Conservation (phyloP, 768 basidiomycete genomes). For the Nidularia pulvinata region DNA sequence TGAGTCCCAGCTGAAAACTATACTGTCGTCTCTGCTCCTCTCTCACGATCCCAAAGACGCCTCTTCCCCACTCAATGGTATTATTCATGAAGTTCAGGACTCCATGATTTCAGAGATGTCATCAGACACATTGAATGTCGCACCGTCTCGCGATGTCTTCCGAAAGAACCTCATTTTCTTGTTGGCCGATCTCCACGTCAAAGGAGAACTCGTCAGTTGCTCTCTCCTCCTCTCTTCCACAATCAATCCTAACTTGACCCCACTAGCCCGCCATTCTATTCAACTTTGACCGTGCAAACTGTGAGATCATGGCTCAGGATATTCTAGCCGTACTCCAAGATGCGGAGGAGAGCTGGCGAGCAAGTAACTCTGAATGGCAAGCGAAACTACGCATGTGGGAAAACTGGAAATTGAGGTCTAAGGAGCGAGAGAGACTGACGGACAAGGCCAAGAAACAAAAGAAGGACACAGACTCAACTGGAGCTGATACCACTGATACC, state of each 20-base stretch:
- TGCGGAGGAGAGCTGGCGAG: constrained; percentile 52
- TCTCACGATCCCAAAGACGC: constrained; percentile 29
- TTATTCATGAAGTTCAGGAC: constrained; percentile 40
- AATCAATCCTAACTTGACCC: background rate
- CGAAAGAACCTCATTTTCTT: constrained; percentile 46
- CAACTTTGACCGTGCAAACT: constrained; percentile 59
- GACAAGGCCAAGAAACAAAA: constrained; percentile 31
- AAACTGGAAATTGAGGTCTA: constrained; percentile 41
- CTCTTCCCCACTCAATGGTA: constrained; percentile 25
- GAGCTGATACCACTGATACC: constrained; percentile 3
- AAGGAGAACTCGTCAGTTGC: constrained; percentile 51
- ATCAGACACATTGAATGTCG: constrained; percentile 15
- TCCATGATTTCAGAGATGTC: constrained; percentile 14
- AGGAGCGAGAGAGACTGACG: constrained; percentile 42
- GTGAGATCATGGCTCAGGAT: constrained; percentile 48
- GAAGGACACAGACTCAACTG: constrained; percentile 23
- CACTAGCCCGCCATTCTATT: constrained; percentile 71
- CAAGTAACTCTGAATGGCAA: constrained; percentile 43
- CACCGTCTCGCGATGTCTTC: constrained; percentile 28
- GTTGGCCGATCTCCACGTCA: constrained; percentile 54
- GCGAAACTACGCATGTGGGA: constrained; percentile 51
- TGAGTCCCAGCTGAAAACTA: constrained; percentile 49
- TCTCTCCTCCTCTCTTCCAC: background rate
- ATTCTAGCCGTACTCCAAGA: constrained; percentile 32
- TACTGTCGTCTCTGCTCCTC: constrained; percentile 32